phyloP scores from a whole-genome alignment of 164 flowering plant genomes.

The Berberis vulgaris region DNA sequence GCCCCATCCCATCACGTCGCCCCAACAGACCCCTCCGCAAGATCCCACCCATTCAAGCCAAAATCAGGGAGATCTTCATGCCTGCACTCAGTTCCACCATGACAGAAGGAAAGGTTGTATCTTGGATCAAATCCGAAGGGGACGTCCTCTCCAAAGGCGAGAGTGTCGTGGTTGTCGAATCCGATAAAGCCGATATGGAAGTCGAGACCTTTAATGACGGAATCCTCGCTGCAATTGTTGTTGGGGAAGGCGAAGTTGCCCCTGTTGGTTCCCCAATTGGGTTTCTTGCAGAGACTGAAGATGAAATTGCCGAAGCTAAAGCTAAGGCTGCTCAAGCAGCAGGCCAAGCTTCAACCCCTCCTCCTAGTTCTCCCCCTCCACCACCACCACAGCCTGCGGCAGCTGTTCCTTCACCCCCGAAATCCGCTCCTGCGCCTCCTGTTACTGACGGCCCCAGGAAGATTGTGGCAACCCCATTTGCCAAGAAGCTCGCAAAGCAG shows the following conservation, averaged over 20 bases:
- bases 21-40: conserved; percentile 1
- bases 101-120: conserved; percentile 93
- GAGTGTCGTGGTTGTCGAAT: conserved; percentile 89
- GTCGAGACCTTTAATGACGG: conserved; percentile 94
- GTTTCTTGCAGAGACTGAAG: conserved; percentile 73
- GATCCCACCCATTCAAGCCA: conserved; percentile 35
- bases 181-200: conserved; percentile 96
- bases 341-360: conserved; percentile 16
- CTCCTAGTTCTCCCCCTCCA: conserved; percentile 22
- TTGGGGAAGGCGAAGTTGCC: conserved; percentile 68
- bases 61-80: conserved; percentile 95
- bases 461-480: conserved; percentile 66
- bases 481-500: conserved; percentile 91
- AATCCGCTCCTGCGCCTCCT: conserved; percentile 6
- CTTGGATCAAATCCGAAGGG: conserved; percentile 88
- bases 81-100: conserved; percentile 95
- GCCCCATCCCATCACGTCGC: background rate
- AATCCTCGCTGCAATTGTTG: conserved; percentile 83
- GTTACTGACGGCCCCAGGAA: conserved; percentile 37
- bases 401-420: conserved; percentile 11
- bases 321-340: conserved; percentile 41
- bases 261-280: conserved; percentile 93
- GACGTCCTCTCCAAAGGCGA: conserved; percentile 82
- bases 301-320: conserved; percentile 59
- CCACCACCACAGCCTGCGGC: conserved; percentile 25